Conservation (phyloP, 2,329 filamentous ascomycete genomes). For the Calonectria fujianensis region DNA sequence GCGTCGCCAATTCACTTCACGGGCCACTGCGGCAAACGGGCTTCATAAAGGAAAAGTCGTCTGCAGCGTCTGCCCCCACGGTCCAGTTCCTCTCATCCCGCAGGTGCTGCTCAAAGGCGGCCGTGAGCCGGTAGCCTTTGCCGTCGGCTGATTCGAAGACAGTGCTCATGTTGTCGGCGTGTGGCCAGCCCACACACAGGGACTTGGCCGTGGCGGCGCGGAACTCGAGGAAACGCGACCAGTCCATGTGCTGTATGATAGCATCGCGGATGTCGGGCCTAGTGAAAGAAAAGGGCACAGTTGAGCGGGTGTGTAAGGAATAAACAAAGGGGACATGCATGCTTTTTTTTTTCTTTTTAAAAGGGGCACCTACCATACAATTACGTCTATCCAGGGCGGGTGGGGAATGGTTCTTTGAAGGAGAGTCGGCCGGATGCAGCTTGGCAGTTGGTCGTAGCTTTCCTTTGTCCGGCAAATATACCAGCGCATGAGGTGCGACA, state of each 20-base stretch:
- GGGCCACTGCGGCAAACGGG: conserved; percentile 34
- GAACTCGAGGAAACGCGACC: conserved; percentile 42
- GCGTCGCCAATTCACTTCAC: not conserved
- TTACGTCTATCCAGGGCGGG: conserved; percentile 53
- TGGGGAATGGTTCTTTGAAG: conserved; percentile 52
- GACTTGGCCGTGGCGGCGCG: conserved; percentile 28
- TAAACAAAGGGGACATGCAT: not conserved
- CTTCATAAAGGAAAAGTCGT: conserved; percentile 39
- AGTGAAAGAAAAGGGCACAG: no score
- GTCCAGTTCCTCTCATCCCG: conserved; percentile 38
- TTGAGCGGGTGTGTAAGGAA: not conserved
- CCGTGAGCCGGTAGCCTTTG: conserved; percentile 29
- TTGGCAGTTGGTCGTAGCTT: conserved; percentile 52
- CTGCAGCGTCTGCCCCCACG: conserved; percentile 34
- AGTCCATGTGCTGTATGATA: conserved; percentile 47
- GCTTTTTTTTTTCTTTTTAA: not conserved
- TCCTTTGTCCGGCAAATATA: conserved; percentile 51
- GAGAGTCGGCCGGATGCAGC: conserved; percentile 49
- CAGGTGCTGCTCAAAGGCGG: conserved; percentile 39
- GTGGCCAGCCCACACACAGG: conserved; percentile 41
- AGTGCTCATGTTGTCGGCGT: conserved; percentile 25
- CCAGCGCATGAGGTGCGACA: conserved; percentile 44
- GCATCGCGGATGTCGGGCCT: conserved; percentile 46
- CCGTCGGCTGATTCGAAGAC: conserved; percentile 27
- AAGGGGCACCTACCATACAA: conserved; percentile 42